Base-by-base conservation (phyloP, 1,284 basidiomycete genomes). In the Pseudozyma sp. region DNA sequence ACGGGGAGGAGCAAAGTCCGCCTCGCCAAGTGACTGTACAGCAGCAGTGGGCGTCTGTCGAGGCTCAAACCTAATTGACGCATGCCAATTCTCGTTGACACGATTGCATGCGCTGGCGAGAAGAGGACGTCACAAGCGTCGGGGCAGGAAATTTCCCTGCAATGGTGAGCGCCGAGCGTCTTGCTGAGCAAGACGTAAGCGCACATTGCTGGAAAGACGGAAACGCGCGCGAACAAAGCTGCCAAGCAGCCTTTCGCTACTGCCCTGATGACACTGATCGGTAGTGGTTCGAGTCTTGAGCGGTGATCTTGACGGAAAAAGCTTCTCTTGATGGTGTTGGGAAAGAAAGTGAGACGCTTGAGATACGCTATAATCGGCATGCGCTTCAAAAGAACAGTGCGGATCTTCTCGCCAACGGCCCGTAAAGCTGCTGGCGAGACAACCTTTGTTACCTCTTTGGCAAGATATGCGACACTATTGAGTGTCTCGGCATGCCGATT, bases 391-490 rank as follows among this genome's bases (percentile, higher is more conserved):
- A 57, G 57, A 64, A 47, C 55, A 53, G 51, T 38, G 54, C 61
- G 42, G 31, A 35, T 47, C 14, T 40, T 51, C 53, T 40, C 45
- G 42, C 61, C 36, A 38, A 21, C 38, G 42, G 44, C 48, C 52
- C 39, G 48, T 43, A 8, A 35, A 31, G 39, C 36, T 45, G 42
- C 31, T 52, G 36, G 53, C 68, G 45, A 38, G 58, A 42, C 25
- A n/a, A 12, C 10, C 34, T 49, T 50, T 38, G 9, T 70, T 65
- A 70, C 68, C 68, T 70, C 54, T 70, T 64, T 65, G 68, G 61
- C 68, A 64, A 58, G 47, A 70, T 57, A 53, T 70, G 61, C 61
- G 36, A 58, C 68, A 65, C 68, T 65, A 35, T 70, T 61, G 68
- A 70, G 61, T 65, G 68, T 59, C 50, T 60, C 25, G 47, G 48